Evolutionary conservation across 2,329 filamentous ascomycete species (phyloP), one percentile per base, ranked within the genome.

Genomic region (Ophiostoma populinum): DNA sequence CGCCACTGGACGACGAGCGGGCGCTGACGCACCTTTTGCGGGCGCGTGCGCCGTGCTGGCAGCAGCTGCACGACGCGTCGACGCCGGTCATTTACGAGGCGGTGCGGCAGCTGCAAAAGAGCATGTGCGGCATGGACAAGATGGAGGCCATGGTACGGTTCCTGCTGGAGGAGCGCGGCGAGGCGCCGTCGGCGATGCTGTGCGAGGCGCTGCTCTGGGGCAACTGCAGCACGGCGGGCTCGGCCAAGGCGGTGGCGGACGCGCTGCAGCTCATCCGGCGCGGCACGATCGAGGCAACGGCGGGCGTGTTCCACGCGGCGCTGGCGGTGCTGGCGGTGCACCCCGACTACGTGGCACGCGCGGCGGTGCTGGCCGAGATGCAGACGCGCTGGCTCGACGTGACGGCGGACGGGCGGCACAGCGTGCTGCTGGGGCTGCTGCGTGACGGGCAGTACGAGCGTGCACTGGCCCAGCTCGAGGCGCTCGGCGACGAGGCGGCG

Each of bases 391-490:
- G 83, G 80, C 65, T 79, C 35, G 57, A 61, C 7, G 56, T 80
- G 7, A 70, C 63, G 27, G 66, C 63, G 9, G 61, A 65, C 6
- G 77, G 74, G 7, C 69, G 68, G 49, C 70, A 80, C 46, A 71
- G 69, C 48, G 62, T 92, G 15, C 67, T 78, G 2, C 57, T 82
- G 8, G 83, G 82, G 0, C 56, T 92, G 40, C 61, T 95, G 24
- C 69, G 85, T 15, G 86, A 94, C 46, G 70, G 74, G 1, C 78
- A 92, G 47, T 75, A 82, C 42, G 90, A 95, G 55, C 59, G 86
- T 42, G 86, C 83, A 2, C 59, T 92, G 39, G 63, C 69, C 34
- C 70, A 70, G 44, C 54, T 93, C 27, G 75, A 81, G 24, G 56
- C 67, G 16, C 70, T 93, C 65, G 58, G 70, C 27, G 56, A 61